Percentiles rank a stretch among this genome's conserved stretches.
These are phyloP conservation scores for Drechslerella coelobrocha DNA, from an alignment of 2,329 filamentous ascomycete species.

Conservation along the genomic window DNA sequence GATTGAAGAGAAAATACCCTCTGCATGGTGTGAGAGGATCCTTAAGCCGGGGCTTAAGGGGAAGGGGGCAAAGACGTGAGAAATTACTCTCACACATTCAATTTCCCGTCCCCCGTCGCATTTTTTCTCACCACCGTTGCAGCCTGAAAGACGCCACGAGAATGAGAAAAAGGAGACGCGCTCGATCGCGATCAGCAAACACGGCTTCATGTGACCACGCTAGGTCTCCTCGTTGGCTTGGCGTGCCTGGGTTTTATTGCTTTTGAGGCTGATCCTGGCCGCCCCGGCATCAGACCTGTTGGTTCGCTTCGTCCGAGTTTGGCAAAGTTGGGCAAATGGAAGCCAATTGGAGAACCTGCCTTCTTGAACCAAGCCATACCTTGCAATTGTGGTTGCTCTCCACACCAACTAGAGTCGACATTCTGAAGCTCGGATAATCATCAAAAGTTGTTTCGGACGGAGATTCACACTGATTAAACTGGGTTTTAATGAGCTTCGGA, in stretches of 20 bases:
- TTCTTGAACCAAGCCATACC: slow-evolving; percentile 16
- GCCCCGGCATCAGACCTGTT: slow-evolving; percentile 24
- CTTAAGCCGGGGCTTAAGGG: background rate
- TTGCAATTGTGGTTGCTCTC: slow-evolving; percentile 26
- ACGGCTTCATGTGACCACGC: slow-evolving; percentile 48
- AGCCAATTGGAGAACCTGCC: slow-evolving; percentile 42
- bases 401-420: slow-evolving; percentile 12
- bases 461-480: slow-evolving; percentile 8
- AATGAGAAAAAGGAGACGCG: slow-evolving; percentile 42
- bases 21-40: slow-evolving; percentile 2
- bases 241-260: slow-evolving; percentile 7
- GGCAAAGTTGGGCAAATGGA: background rate
- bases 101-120: slow-evolving; percentile 41
- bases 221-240: background rate
- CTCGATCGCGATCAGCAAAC: slow-evolving; percentile 30
- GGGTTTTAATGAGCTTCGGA: slow-evolving; percentile 23
- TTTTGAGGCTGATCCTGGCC: slow-evolving; percentile 32
- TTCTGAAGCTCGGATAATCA: slow-evolving; percentile 23
- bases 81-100: slow-evolving; percentile 6
- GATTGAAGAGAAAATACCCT: background rate
- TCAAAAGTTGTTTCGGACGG: slow-evolving; percentile 5
- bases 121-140: slow-evolving; percentile 29
- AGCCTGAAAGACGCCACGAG: slow-evolving; percentile 50
- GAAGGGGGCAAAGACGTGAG: slow-evolving; percentile 38
- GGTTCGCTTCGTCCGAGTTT: slow-evolving; percentile 17